These are phyloP conservation scores for Ogataea glucozyma DNA, from an alignment of 805 yeast species.

Conservation along the genomic window DNA sequence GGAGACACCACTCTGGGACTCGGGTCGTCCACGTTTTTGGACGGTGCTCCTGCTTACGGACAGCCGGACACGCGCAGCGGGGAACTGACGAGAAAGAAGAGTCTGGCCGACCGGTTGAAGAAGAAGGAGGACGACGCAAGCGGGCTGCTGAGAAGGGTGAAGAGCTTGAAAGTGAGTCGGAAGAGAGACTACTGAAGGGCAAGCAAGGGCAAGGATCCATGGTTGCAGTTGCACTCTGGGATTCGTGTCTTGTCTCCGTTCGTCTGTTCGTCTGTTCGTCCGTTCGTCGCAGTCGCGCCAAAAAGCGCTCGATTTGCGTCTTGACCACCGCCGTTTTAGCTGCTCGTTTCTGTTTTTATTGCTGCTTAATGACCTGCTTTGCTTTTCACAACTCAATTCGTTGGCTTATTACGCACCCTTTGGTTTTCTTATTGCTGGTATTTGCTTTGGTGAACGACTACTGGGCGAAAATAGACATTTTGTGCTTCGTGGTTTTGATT, in stretches of 20 bases:
- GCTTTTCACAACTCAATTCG: too few relatives aligned
- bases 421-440: too few relatives aligned
- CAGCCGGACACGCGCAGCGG: slow-evolving; percentile 40
- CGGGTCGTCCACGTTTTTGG: slow-evolving; percentile 89
- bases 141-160: slow-evolving; percentile 79
- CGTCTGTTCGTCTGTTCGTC: neutral
- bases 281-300: too few relatives aligned
- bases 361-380: too few relatives aligned
- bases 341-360: too few relatives aligned
- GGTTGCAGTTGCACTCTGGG: neutral
- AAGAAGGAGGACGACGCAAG: slow-evolving; percentile 34
- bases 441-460: too few relatives aligned
- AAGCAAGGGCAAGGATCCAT: slow-evolving; percentile 1
- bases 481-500: too few relatives aligned
- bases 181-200: slow-evolving; percentile 16
- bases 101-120: slow-evolving; percentile 68
- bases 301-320: too few relatives aligned
- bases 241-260: slow-evolving; percentile 1
- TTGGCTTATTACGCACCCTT: too few relatives aligned
- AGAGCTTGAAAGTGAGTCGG: slow-evolving; percentile 78
- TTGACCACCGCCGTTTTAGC: too few relatives aligned
- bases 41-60: slow-evolving; percentile 87
- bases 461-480: too few relatives aligned
- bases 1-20: slow-evolving; percentile 86
- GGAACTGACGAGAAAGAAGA: slow-evolving; percentile 76